Base-by-base conservation (phyloP, 2,329 filamentous ascomycete genomes). In the Eurotiales sp. region DNA sequence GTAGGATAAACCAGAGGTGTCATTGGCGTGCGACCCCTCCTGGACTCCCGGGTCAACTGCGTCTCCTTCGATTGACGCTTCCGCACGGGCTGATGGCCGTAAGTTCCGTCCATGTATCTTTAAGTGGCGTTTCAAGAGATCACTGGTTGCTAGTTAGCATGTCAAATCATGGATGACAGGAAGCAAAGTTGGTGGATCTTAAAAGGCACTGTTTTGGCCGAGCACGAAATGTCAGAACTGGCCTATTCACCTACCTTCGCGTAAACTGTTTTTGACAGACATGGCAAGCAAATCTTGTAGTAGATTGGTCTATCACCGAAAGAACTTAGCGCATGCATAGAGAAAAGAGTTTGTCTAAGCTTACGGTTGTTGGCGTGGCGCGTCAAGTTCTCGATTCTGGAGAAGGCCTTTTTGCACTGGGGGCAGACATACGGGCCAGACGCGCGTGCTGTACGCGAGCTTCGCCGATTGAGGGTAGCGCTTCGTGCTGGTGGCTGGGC, bases 211-310 rank as follows among this genome's bases (percentile, higher is more conserved):
- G n/a, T n/a, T n/a, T n/a, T n/a, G n/a, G n/a, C n/a, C n/a, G n/a
- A n/a, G n/a, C n/a, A n/a, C n/a, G n/a, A n/a, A n/a, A n/a, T n/a
- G n/a, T n/a, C n/a, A n/a, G n/a, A n/a, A n/a, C n/a, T n/a, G n/a
- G n/a, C n/a, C n/a, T n/a, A n/a, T n/a, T n/a, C n/a, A n/a, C n/a
- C 27, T 41, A 54, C 52, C 52, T 54, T 14, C 52, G 52, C 7
- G 48, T 54, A 17, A 54, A 54, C 6, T 48, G 42, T 17, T 54
- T 54, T 15, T 39, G 29, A 23, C 52, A 51, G 12, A 51, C 22
- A 5, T 22, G 10, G 43, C 52, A 54, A 12, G 25, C 42, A 41
- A 54, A 54, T 32, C 40, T 51, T 7, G 40, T 46, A 37, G 30
- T 54, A 4, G 52, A 32, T 22, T 54, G 51, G 27, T 54, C 52